Evolutionary conservation across 2,329 filamentous ascomycete species (phyloP).

Genomic region (Hirsutella thompsonii): DNA sequence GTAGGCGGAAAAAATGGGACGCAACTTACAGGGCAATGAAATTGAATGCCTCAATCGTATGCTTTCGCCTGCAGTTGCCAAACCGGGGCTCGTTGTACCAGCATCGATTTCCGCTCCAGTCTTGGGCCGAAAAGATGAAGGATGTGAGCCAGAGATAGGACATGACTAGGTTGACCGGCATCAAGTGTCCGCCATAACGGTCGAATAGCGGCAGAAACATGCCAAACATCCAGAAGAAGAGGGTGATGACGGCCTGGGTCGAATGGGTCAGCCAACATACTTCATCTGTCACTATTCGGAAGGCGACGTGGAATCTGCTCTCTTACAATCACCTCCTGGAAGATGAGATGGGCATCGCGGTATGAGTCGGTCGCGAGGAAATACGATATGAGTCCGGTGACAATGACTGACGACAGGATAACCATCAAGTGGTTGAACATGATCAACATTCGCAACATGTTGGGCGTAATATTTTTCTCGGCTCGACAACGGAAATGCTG

Average conservation of each 20-base stretch:
- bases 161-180: constrained; percentile 10
- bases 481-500: no score
- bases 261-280: not conserved
- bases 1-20: not conserved
- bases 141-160: constrained; percentile 15
- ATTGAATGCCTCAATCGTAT: constrained; percentile 11
- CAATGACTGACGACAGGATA: constrained; percentile 11
- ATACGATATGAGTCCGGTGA: constrained; percentile 11
- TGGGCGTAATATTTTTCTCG: not conserved
- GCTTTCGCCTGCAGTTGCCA: constrained; percentile 9
- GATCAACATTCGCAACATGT: constrained; percentile 5
- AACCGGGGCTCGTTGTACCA: constrained; percentile 1
- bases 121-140: constrained; percentile 12
- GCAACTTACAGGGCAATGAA: constrained; percentile 14
- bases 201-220: constrained; percentile 9
- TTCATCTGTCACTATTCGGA: not conserved
- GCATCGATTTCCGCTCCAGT: constrained; percentile 10
- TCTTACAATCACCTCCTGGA: constrained; percentile 12
- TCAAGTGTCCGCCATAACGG: constrained; percentile 9
- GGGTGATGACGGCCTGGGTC: constrained; percentile 10
- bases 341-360: constrained; percentile 10
- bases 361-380: constrained; percentile 7
- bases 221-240: constrained; percentile 9
- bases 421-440: constrained; percentile 11
- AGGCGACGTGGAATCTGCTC: not conserved